Base-by-base conservation (phyloP, 2,329 filamentous ascomycete species). In the Ilyonectria sp. region DNA sequence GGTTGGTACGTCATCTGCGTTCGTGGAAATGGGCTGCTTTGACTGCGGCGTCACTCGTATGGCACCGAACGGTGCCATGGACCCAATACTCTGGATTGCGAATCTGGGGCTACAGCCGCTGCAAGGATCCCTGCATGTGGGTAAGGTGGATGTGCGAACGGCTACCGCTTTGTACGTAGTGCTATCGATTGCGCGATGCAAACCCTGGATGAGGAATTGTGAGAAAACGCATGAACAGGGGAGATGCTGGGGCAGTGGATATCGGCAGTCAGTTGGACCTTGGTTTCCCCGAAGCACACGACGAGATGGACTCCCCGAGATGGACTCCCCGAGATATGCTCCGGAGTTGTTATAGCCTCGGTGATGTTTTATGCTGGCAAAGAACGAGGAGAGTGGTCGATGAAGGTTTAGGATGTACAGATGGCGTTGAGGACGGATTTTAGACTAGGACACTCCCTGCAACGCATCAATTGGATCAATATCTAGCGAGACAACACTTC, bases 181-280 rank as follows among this genome's bases (percentile, higher is more conserved):
- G 35, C 35, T 5, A 47, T 44, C 26, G 63, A 65, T 65, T 65
- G 63, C 63, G 63, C 59, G 57, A 65, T 65, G 7, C n/a, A 46
- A 37, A 61, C 63, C 63, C 63, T 65, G 63, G 44, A 65, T 65
- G 63, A 65, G 50, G 46, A 65, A 52, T 35, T 40, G 8, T 11
- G 31, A 43, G n/a, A 31, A 23, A n/a, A 53, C 29, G n/a, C 50
- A 15, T 31, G 8, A 53, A 49, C 53, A 40, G 49, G 23, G 49
- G 15, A 21, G 15, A 56, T 43, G 33, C 33, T 53, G n/a, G 44
- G 47, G 49, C 29, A 52, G 49, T n/a, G n/a, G 29, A 10, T 13
- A 50, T 52, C 29, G 31, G 50, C 23, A 26, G 23, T 26, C 23
- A 53, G 50, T 35, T 53, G 26, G n/a, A 15, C 40, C 40, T n/a